Evolutionary conservation across 75 land plant species (phyloP), one percentile per base, ranked within the genome.

Genomic region (Pseudotsuga menziesii): DNA sequence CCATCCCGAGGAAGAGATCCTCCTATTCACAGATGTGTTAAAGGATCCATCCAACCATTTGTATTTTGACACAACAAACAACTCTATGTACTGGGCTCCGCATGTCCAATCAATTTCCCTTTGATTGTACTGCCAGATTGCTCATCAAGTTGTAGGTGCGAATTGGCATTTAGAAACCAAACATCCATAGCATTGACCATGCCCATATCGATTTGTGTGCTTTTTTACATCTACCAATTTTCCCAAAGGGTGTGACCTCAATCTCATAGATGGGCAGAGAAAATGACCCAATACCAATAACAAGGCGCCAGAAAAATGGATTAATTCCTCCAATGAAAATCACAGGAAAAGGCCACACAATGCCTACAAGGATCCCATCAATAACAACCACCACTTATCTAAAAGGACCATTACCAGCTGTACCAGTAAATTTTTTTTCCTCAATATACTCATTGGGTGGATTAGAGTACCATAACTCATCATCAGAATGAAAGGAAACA

Each of bases 241-340:
- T 14, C 84, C 86, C 54, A 86, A 57, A 85, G 5, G 90, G 90
- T 5, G 88, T 88, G 55, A 88, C 20, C 20, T 88, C 88, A 41
- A 86, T 25, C 13, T 82, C 82, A 60, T 88, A 88, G 23, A 76
- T 73, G 4, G 91, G 91, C n/a, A 87, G 83, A 39, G 77, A 58
- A 73, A 87, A 86, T 13, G 91, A 78, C 25, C 91, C 91, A 58
- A 89, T 89, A 54, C 83, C 91, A 11, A 87, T 75, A 27, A 88
- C 91, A 3, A 98, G 99, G 19, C 95, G 84, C 98, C 95, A 97
- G 6, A 93, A 64, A 11, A 89, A 78, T 4, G 98, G 94, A 78
- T 92, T 93, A 5, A 97, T 59, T 2, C 99, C 98, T 6, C 89
- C 88, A 0, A 88, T 84, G 71, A 81, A 86, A 32, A 89, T 56